Base-by-base conservation (phyloP, 768 basidiomycete species). In the Boletus rubescentipes region DNA sequence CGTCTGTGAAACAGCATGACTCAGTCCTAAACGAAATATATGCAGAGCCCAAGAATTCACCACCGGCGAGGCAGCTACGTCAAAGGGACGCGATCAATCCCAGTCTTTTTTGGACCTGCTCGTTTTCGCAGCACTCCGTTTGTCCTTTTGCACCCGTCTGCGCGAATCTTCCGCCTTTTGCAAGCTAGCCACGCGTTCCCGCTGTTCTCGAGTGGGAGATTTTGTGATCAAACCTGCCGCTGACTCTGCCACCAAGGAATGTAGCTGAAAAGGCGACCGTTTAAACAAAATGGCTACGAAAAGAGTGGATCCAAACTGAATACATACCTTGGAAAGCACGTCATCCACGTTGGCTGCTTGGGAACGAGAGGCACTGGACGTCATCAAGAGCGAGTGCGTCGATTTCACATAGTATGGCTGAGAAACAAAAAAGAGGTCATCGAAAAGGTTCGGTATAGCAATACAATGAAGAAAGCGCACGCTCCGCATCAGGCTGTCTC, bases 271-370 rank as follows among this genome's bases (percentile, higher is more conserved):
- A n/a, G 3, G 29, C 10, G 16, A 4, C 29, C n/a, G 5, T 32
- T 39, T 36, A 9, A n/a, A 18, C 9, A n/a, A 45, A 39, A 26
- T 6, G 26, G n/a, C n/a, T 5, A 16, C 14, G 6, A 46, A 31
- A 26, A 9, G 12, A 21, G 46, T 4, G n/a, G 21, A 46, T 36
- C 0, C 10, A 9, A 23, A 18, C 4, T 21, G 14, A 41, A 41
- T 18, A 44, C 51, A 15, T 39, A 83, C 90, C 77, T 89, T 91
- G 5, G 71, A 59, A 37, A 92, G 73, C 57, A 85, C 87, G 51
- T 91, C 87, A 10, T 86, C 81, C 16, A 90, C 70, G 57, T 91
- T 93, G 61, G 85, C 82, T 2, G 86, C 72, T 63, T 93, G 91
- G 10, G 89, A 90, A n/a, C 91, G 86, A 57, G 83, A 79, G 2